Evolutionary conservation across 2,329 filamentous ascomycete genomes (phyloP), one percentile per base, ranked within the genome.

Genomic region (Zymoseptoria ardabiliae): DNA sequence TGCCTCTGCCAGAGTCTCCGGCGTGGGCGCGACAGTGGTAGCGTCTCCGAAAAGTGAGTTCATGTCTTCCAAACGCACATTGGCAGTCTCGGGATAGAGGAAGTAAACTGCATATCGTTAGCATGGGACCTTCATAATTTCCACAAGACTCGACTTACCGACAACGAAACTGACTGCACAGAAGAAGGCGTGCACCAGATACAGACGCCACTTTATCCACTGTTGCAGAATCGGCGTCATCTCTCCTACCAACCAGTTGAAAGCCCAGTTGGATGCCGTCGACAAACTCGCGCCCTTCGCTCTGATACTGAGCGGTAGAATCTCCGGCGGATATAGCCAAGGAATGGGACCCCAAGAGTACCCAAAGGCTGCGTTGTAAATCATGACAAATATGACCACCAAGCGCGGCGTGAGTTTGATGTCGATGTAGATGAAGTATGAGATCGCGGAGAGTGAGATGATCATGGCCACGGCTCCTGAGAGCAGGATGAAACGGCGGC

Each of bases 291-390:
- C 93, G 62, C 94, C 94, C 80, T 97, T 97, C 61, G 93, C 96
- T 69, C 94, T 87, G 72, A 97, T 97, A 79, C 91, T 97, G 61
- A 99, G 81, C 4, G 94, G 94, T 50, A 99, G 81, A 77, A 99
- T 99, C 81, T 99, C 94, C n/a, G 94, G 94, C 13, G 94, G 94
- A 74, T 97, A 97, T 17, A 99, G 80, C 94, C 94, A 99, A 8
- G 94, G 94, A 62, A 99, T 96, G 1, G 94, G 94, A 19, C 94
- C 94, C 94, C 94, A 99, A n/a, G 86, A 89, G 71, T 92, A 96
- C 53, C 94, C 94, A 73, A 97, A 99, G 7, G 94, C 89, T 4
- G 93, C 94, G 70, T 99, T 99, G 78, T 97, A 99, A 54, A 97
- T 88, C 89, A 97, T 96, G 71, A 99, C 94, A 70, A 95, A 96